Evolutionary conservation across 768 basidiomycete species (phyloP).

Genomic region (Suillus bovinus): DNA sequence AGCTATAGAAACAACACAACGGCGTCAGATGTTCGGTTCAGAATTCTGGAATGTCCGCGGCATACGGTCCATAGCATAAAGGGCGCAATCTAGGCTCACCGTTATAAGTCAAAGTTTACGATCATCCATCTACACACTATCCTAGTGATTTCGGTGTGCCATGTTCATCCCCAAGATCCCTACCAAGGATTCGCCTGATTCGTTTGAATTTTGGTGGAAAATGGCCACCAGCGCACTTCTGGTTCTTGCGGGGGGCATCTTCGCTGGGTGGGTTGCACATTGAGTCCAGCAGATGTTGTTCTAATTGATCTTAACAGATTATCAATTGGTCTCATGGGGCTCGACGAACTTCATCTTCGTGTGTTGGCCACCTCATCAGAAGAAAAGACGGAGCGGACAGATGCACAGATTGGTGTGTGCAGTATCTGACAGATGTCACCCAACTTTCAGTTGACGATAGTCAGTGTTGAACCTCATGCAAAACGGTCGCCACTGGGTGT

Average conservation of each 20-base stretch:
- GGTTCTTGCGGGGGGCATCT: conserved; percentile 86
- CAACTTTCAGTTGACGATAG: conserved; percentile 8
- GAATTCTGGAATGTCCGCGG: background rate
- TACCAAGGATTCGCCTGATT: conserved; percentile 38
- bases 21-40: background rate
- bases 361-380: conserved; percentile 83
- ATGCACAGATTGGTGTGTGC: conserved; percentile 67
- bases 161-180: background rate
- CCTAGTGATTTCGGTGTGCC: background rate
- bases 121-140: background rate
- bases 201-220: conserved; percentile 75
- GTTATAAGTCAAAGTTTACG: background rate
- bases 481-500: conserved; percentile 87
- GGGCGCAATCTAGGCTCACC: background rate
- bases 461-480: conserved; percentile 56
- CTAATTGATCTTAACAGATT: conserved; percentile 47
- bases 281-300: background rate
- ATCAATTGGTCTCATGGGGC: conserved; percentile 91
- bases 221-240: conserved; percentile 63
- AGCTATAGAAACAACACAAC: background rate
- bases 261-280: conserved; percentile 71
- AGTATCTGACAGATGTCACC: background rate
- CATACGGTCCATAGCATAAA: background rate
- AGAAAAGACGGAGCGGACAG: conserved; percentile 58
- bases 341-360: conserved; percentile 87